phyloP scores from a whole-genome alignment of 2,329 filamentous ascomycete genomes.

The Apiospora malaysiana region DNA sequence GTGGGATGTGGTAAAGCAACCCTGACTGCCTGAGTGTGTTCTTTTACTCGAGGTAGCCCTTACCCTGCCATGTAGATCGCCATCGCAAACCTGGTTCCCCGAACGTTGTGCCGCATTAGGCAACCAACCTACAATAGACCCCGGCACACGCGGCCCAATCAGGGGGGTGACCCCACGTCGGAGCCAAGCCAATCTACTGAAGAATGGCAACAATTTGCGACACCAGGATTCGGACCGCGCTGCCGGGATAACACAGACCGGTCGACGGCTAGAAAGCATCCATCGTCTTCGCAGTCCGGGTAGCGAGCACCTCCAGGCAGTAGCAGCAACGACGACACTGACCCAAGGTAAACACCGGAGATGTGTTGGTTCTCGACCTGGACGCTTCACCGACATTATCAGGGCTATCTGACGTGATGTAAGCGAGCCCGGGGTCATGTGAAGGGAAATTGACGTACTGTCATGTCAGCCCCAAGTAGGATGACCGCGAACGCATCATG shows the following conservation, averaged over 20 bases:
- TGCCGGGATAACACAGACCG: neutral
- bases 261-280: neutral
- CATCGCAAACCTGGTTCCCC: neutral
- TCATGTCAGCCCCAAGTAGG: neutral
- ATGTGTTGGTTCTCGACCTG: neutral
- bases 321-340: neutral
- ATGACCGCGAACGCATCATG: neutral
- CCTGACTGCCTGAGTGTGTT: neutral
- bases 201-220: conserved; percentile 2
- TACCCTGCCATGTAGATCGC: neutral
- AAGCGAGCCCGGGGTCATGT: neutral
- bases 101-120: neutral
- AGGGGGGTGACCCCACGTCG: neutral
- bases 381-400: conserved; percentile 14
- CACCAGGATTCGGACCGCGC: neutral
- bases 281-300: neutral
- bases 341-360: neutral
- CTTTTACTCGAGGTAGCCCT: neutral
- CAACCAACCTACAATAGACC: neutral
- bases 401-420: conserved; percentile 2
- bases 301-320: neutral
- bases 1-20: neutral
- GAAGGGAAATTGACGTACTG: neutral
- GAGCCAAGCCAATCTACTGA: neutral
- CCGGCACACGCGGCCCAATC: conserved; percentile 6